phyloP scores from a whole-genome alignment of 805 yeast species.

The Pichia kluyveri region DNA sequence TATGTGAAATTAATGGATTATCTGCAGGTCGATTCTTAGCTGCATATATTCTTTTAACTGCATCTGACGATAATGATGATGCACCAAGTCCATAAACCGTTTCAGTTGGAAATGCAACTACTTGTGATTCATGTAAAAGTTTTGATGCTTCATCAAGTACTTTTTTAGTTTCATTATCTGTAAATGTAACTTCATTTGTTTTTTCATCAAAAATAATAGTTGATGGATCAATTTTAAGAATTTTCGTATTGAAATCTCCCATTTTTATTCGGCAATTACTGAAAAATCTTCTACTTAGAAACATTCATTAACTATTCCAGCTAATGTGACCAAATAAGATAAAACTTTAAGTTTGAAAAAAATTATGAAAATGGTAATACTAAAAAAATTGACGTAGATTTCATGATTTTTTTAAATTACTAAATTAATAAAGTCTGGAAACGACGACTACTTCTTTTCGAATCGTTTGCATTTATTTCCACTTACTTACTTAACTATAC shows the following conservation, averaged over 20 bases:
- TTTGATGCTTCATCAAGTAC: conserved; percentile 53
- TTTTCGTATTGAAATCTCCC: conserved; percentile 25
- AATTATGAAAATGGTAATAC: no score
- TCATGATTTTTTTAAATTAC: no score
- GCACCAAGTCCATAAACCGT: conserved; percentile 97
- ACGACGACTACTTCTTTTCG: no score
- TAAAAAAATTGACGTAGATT: no score
- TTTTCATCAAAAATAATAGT: conserved; percentile 40
- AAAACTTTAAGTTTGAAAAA: background rate
- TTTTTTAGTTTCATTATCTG: conserved; percentile 42
- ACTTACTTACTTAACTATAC: no score
- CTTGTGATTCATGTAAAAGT: conserved; percentile 40
- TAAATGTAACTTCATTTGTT: conserved; percentile 27
- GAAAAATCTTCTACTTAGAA: background rate
- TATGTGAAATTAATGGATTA: conserved; percentile 88
- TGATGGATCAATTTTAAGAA: conserved; percentile 47
- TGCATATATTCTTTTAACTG: conserved; percentile 66
- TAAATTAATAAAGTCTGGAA: no score
- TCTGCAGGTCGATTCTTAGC: conserved; percentile 95
- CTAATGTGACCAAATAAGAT: background rate
- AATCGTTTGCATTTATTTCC: no score
- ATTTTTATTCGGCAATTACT: background rate
- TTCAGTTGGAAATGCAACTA: conserved; percentile 93
- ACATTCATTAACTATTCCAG: no score
- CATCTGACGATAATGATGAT: conserved; percentile 61